Percentiles rank a stretch among this genome's conserved stretches.
These are phyloP conservation scores for Calvatia gigantea DNA, from an alignment of 768 basidiomycete genomes.

Conservation along the genomic window DNA sequence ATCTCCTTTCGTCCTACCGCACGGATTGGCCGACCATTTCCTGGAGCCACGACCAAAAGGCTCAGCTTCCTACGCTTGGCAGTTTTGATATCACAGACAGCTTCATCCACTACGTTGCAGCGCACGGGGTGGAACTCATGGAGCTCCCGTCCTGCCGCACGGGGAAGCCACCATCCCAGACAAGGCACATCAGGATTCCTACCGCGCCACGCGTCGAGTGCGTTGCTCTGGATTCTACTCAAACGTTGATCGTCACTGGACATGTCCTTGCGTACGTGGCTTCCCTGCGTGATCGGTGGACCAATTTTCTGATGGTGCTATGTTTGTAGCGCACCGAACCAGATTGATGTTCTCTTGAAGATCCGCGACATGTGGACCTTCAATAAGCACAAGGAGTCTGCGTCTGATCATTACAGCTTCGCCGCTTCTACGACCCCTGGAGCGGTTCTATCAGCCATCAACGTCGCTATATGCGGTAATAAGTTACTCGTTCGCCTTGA, in stretches of 20 bases:
- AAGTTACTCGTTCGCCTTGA: conserved; percentile 41
- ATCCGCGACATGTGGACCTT: conserved; percentile 55
- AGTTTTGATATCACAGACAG: conserved; percentile 36
- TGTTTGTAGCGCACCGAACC: conserved; percentile 34
- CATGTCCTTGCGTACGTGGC: conserved; percentile 36
- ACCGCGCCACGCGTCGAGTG: conserved; percentile 39
- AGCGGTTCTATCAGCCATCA: conserved; percentile 31
- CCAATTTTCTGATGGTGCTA: conserved; percentile 7
- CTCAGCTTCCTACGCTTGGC: conserved; percentile 33
- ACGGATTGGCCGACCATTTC: conserved; percentile 45
- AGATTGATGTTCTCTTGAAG: conserved; percentile 43
- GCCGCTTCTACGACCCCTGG: conserved; percentile 20
- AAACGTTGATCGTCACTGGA: conserved; percentile 41
- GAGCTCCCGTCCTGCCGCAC: conserved; percentile 50
- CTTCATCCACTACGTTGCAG: conserved; percentile 42
- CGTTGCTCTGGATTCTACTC: conserved; percentile 42
- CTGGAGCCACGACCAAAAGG: conserved; percentile 46
- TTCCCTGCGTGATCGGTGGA: not conserved
- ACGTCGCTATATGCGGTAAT: conserved; percentile 38
- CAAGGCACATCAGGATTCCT: conserved; percentile 42
- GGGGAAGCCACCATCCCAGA: conserved; percentile 37
- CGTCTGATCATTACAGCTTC: conserved; percentile 11
- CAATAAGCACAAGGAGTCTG: conserved; percentile 39
- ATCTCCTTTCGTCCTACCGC: conserved; percentile 42
- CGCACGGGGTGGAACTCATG: conserved; percentile 39